Evolutionary conservation across 23 red algal species (phyloP), one percentile per base, ranked within the genome.

Genomic region (Cyanidiococcus yangmingshanensis): DNA sequence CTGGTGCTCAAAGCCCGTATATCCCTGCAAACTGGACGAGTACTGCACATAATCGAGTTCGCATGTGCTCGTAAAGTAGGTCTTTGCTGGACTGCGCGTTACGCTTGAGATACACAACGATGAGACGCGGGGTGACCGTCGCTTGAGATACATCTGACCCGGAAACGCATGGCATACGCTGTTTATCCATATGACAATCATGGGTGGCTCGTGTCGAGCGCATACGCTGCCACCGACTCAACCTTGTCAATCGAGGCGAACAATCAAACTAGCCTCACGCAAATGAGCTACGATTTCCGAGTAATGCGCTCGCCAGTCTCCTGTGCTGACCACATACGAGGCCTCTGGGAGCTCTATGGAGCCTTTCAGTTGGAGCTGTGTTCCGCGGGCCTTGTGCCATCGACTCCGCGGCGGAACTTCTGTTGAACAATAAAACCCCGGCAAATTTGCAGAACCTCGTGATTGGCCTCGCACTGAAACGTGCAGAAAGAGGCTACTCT

Each of bases 341-440:
- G 32, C 63, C 63, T 71, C 63, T 12, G 63, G 63, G 7, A 71
- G 63, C 63, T 71, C n/a, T 7, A 71, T 35, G 63, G 63, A 32
- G 27, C 63, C 63, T 71, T 71, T 71, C n/a, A 71, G 63, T 30
- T 71, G 63, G 16, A 71, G 32, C 32, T 71, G 63, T 12, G 27
- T 71, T 7, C 63, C 21, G 27, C 27, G n/a, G 7, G n/a, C 7
- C 45, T 7, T 7, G 12, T 54, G 45, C 45, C 7, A 21, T 21
- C 45, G 45, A 54, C 45, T 54, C 21, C 45, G 45, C 21, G 45
- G 45, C 21, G 45, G 45, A 54, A 54, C 45, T 21, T 54, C 45
- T 54, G 45, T 21, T 54, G 45, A 54, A 54, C 45, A 54, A 21
- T 54, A 54, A 54, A 54, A 54, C 21, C 45, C 45, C 21, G 45